Evolutionary conservation across 1,284 basidiomycete species (phyloP), one percentile per base, ranked within the genome.

Genomic region (Fomitopsis palustris): DNA sequence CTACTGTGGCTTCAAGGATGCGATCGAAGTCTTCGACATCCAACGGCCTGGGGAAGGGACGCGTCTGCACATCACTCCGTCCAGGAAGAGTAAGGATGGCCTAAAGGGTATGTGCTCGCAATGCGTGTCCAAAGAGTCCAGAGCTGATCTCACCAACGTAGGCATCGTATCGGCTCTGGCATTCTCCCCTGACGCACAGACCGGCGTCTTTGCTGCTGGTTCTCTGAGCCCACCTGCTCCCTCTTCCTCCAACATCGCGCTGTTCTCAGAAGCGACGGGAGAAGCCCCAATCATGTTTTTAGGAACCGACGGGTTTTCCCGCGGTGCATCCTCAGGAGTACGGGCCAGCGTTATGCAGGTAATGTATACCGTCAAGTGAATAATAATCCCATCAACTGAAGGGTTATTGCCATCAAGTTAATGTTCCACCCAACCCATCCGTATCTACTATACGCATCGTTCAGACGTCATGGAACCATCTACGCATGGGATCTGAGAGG

Each of bases 1-100:
- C 4, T 96, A 95, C 70, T 95, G 94, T 69, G 94, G 95, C 0
- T 93, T 91, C 60, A 90, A 95, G 72, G 86, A 90, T 62, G 90
- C 93, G 0, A 91, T 97, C 57, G 95, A 97, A 72, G 81, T 95
- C 6, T 93, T 96, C 67, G 91, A 96, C 67, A 74, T 96, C 10
- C 77, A 80, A 19, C 74, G 75, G 29, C 92, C 92, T 0, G 90
- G 92, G 3, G 81, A 85, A 69, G 92, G 92, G 0, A 83, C 81
- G 0, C 82, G 94, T 1, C 67, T 95, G 5, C 81, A 79, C n/a
- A 95, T 91, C 0, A 86, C 86, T 0, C 85, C 87, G 2, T 88
- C 86, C 0, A 89, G 88, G 69, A 90, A 89, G 67, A 92, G 89
- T 63, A 86, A 85, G 66, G 87, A 91, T 58, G 94, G 93, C 1